These are phyloP conservation scores for Oidium heveae DNA, from an alignment of 2,329 filamentous ascomycete species.

Conservation along the genomic window DNA sequence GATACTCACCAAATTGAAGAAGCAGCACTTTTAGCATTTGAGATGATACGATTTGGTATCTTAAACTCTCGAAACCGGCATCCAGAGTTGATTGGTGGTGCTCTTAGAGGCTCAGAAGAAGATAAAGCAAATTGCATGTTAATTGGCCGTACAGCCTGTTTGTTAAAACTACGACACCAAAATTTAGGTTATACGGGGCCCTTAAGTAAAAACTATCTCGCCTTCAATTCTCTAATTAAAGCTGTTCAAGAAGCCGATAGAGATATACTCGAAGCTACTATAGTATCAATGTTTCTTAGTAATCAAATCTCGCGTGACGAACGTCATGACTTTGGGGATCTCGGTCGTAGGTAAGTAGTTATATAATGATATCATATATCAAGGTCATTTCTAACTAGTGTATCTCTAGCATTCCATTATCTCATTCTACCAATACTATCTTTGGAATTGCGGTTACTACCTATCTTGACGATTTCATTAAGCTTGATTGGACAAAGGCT, in stretches of 20 bases:
- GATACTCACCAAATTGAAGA: slow-evolving; percentile 38
- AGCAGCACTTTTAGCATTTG: slow-evolving; percentile 57
- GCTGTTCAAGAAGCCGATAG: slow-evolving; percentile 57
- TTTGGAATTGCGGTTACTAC: slow-evolving; percentile 61
- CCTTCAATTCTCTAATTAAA: slow-evolving; percentile 62
- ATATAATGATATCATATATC: background rate
- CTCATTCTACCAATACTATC: slow-evolving; percentile 44
- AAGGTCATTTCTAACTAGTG: background rate
- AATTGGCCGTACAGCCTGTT: slow-evolving; percentile 62
- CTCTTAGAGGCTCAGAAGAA: slow-evolving; percentile 33
- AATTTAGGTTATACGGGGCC: slow-evolving; percentile 83
- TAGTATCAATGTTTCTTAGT: slow-evolving; percentile 56
- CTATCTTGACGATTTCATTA: slow-evolving; percentile 45
- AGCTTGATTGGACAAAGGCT: slow-evolving; percentile 27
- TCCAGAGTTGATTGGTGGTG: slow-evolving; percentile 27
- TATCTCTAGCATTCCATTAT: slow-evolving; percentile 33
- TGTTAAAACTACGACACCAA: slow-evolving; percentile 61
- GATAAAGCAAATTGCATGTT: slow-evolving; percentile 59
- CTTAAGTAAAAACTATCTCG: slow-evolving; percentile 67
- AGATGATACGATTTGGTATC: slow-evolving; percentile 56
- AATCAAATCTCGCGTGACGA: slow-evolving; percentile 53
- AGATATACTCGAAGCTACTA: slow-evolving; percentile 61
- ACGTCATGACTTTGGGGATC: slow-evolving; percentile 25
- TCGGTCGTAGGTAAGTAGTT: slow-evolving; percentile 42
- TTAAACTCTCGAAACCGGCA: slow-evolving; percentile 43